Base-by-base conservation (phyloP, 768 basidiomycete genomes). In the Gloeostereum incarnatum region DNA sequence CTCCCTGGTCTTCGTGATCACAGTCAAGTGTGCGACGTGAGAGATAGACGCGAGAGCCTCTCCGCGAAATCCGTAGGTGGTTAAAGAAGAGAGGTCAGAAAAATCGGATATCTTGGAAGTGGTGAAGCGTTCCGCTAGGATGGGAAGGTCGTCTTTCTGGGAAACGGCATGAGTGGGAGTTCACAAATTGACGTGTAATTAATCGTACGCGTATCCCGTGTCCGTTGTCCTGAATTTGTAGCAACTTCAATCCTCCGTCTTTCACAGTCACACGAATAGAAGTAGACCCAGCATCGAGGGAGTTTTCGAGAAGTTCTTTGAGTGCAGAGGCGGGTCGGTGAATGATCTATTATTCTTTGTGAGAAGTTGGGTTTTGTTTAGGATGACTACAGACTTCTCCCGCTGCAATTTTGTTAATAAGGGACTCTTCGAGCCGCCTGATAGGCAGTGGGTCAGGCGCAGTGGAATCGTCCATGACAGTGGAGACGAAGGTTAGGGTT, bases 191-290 rank as follows among this genome's bases (percentile, higher is more conserved):
- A 16, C 41, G 9, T n/a, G 33, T 27, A 18, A 23, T 18, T 16
- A 20, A 21, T 62, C 81, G 52, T 50, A 91, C 92, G 33, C 84
- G 74, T 51, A 98, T 97, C 2, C 94, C 96, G 58, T 78, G 87
- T 0, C 96, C 94, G 54, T 99, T 96, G 53, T 99, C 96, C 51
- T 92, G 87, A 37, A 98, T 93, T 59, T 96, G 90, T 25, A 98
- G 71, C 11, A 93, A 63, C 55, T 94, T 98, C 66, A 97, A 64
- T 3, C 96, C 96, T 1, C 94, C 96, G 45, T 99, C 94, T 59
- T 96, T 97, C 48, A 93, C 70, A 0, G 80, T 87, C 37, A 98
- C 66, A 25, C 82, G 79, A 53, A 98, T 90, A 0, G 78, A 78
- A 0, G 86, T 92, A 17, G 89, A 67, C 0, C 88, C 83, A 0